These are phyloP conservation scores for Macrolepiota albuminosa DNA, from an alignment of 768 basidiomycete genomes.

Conservation along the genomic window DNA sequence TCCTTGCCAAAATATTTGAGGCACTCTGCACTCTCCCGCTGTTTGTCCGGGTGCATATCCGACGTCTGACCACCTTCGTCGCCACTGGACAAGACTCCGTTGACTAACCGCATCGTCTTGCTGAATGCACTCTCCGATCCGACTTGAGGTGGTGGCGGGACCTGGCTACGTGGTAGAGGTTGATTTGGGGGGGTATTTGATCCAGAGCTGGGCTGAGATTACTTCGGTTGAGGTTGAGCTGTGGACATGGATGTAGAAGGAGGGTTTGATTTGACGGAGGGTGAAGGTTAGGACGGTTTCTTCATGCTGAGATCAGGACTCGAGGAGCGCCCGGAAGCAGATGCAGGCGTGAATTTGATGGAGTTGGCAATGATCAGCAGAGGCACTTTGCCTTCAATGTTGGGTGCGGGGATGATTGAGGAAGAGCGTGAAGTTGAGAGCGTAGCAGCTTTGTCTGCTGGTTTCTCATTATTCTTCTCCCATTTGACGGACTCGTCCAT, in stretches of 20 bases:
- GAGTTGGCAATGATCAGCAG: conserved; percentile 15
- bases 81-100: conserved; percentile 52
- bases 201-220: not conserved
- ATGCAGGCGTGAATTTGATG: conserved; percentile 55
- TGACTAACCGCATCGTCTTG: conserved; percentile 57
- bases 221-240: not conserved
- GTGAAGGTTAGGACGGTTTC: conserved; percentile 1
- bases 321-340: conserved; percentile 40
- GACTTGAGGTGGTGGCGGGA: conserved; percentile 21
- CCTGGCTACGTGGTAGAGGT: conserved; percentile 54
- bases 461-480: not conserved
- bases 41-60: not conserved
- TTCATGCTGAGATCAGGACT: not conserved
- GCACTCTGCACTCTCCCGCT: not conserved
- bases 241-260: not conserved
- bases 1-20: not conserved
- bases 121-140: conserved; percentile 28
- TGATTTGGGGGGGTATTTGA: not conserved
- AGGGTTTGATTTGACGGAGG: not conserved
- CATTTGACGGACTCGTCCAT: not conserved
- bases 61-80: conserved; percentile 8
- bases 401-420: not conserved
- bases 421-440: conserved; percentile 5
- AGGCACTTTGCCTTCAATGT: conserved; percentile 19
- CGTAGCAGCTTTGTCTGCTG: not conserved